Evolutionary conservation across 2,329 filamentous ascomycete species (phyloP), one percentile per base, ranked within the genome.

Genomic region (Fusarium austroafricanum): DNA sequence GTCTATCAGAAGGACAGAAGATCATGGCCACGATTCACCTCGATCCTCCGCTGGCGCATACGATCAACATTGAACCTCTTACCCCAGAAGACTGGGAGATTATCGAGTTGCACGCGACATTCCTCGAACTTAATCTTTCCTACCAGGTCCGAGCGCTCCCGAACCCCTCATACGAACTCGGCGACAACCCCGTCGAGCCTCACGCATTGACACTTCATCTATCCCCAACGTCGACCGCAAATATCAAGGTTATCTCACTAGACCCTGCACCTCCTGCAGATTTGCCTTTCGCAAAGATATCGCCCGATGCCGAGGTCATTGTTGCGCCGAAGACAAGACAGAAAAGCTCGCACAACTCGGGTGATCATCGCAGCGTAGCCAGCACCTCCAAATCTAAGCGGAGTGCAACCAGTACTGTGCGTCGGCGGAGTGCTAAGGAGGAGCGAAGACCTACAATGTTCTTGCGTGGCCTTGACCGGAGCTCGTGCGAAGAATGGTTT

Each of bases 1-100:
- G 92, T 1, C 82, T 98, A 51, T 83, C 82, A 52, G 93, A 97
- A 68, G 94, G 93, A 49, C 92, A 94, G 76, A 96, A 92, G 81
- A 88, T 95, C 75, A 84, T 83, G 68, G 83, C 82, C 45, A 85
- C 81, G 35, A 85, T 99, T 67, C 96, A 99, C 78, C 82, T 97
- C 67, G 94, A 99, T 76, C 95, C 95, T 47, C 94, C 94, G 3
- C 82, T 96, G 68, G 93, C 94, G 47, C 93, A 97, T 78, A 98
- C 94, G 3, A 91, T 99, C 79, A 94, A 97, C 76, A 98, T 99
- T 72, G 96, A 99, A 78, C 96, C 96, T 33, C 81, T 98, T 73
- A 98, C 96, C 0, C 89, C 95, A 2, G 93, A 96, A 60, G 96
- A 99, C 77, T 99, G 96, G 96, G 96, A 99, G 80, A 97, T 98